Evolutionary conservation across 148 eudicot genomes (phyloP), one percentile per base, ranked within the genome.

Genomic region (Amaranthus hypochondriacus): DNA sequence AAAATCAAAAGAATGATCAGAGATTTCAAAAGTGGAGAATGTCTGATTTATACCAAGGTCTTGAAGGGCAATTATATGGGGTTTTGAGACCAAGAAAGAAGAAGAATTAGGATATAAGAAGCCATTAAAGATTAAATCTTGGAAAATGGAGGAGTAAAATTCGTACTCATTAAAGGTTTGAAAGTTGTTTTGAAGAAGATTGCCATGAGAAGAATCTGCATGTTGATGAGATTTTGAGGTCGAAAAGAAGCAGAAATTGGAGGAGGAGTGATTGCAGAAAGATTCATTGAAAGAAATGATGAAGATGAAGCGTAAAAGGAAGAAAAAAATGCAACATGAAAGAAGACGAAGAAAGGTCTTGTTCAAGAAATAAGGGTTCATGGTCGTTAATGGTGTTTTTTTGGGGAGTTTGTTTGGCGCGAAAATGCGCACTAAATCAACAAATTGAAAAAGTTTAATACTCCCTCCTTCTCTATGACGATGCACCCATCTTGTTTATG

Each of bases 191-290:
- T 28, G 69, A 48, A 65, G 69, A 48, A 48, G 1, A 6, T 48
- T 44, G 50, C 0, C 14, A 3, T 42, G 68, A 18, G 48, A 44
- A 47, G 39, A 15, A 46, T 2, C 54, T 48, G 39, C 39, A 28
- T 48, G 44, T 7, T 14, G 69, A 15, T 2, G 42, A 66, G 70
- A 67, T 8, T 54, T 48, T 49, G 68, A 65, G 6, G 56, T 59
- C 6, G 90, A 56, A 77, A 90, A 89, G 92, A 89, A 92, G 60
- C 95, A 90, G 82, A 88, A 86, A 68, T 84, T 86, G 4, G 63
- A 21, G 65, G 70, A 46, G 44, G 71, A 28, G 59, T 9, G 68
- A 77, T 11, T 49, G 56, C 46, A 75, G 28, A 77, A 75, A 15
- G 4, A 7, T 44, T 7, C 56, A 51, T 67, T 67, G 46, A 67